Evolutionary conservation across 129 eudicot species (phyloP), one percentile per base, ranked within the genome.

Genomic region (Glebionis coronaria): DNA sequence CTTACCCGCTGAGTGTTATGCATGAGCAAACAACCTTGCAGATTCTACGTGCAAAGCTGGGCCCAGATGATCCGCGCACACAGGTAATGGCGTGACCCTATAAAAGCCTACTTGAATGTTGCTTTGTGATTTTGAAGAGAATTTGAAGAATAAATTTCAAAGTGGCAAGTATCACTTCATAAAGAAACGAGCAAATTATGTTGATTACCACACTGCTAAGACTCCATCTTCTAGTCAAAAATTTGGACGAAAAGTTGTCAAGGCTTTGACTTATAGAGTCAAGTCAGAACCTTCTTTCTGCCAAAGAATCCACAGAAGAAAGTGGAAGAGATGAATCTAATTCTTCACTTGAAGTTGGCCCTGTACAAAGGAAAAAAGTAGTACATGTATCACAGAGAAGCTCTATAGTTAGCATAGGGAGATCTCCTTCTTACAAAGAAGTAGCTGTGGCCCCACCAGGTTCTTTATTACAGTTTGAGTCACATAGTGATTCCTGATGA

Each of bases 391-490:
- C 78, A 2, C 83, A 81, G 76, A 89, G 81, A 78, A 71, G 90
- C 68, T 84, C 95, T 16, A 78, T 86, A 53, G 90, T 94, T 63
- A 86, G 90, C 79, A 80, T 94, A 2, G 97, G 95, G 13, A 87
- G 85, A 74, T 94, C 99, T 56, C 99, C 97, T 79, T 94, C 99
- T 44, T 94, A 94, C 68, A 94, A 94, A 82, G 99, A 94, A 72
- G 99, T 94, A 42, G 99, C 99, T 35, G 28, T 94, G 73, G 99
- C 99, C 56, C 99, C 95, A 29, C 99, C 99, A 0, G 99, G 99
- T 54, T 67, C 95, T 68, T 52, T 82, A 79, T 63, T 88, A 79
- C 90, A 85, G 64, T 73, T 56, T 56, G 78, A 73, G 56, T 63
- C 79, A n/a, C 72, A 78, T 50, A 65, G 68, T 73, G 90, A 60